Percentiles rank a stretch among this genome's conserved stretches.
phyloP scores from a whole-genome alignment of 306 rosid genomes.

The Astragalus glycyphyllos region DNA sequence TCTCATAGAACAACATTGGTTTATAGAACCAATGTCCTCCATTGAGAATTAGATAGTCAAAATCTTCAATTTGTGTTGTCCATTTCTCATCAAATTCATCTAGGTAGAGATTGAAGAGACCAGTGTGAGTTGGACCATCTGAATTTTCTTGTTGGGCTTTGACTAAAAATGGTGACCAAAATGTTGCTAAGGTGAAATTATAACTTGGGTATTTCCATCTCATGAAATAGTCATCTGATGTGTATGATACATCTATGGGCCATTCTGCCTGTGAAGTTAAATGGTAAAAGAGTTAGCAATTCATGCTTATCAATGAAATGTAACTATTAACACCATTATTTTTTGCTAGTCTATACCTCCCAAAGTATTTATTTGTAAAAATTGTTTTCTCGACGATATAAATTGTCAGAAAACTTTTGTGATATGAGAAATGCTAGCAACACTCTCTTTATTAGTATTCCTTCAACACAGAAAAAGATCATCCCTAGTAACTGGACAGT shows the following conservation, averaged over 20 bases:
- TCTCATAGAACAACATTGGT: constrained; percentile 65
- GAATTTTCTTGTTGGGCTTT: constrained; percentile 48
- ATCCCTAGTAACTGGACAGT: too few species aligned
- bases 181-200: constrained; percentile 77
- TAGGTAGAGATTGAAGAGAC: constrained; percentile 68
- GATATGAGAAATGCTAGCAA: too few species aligned
- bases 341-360: too few species aligned
- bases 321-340: too few species aligned
- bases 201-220: constrained; percentile 78
- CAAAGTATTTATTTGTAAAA: too few species aligned
- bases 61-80: constrained; percentile 62
- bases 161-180: constrained; percentile 77
- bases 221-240: constrained; percentile 55
- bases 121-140: constrained; percentile 64
- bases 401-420: too few species aligned
- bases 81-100: constrained; percentile 73
- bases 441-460: too few species aligned
- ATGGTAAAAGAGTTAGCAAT: neutral
- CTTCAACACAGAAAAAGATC: too few species aligned
- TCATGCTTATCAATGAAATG: neutral
- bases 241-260: constrained; percentile 75
- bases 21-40: constrained; percentile 86
- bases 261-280: constrained; percentile 68
- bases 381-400: too few species aligned
- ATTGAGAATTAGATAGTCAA: constrained; percentile 69